These are phyloP conservation scores for Melaleuca quinquenervia DNA, from an alignment of 345 rosid genomes.

Conservation along the genomic window DNA sequence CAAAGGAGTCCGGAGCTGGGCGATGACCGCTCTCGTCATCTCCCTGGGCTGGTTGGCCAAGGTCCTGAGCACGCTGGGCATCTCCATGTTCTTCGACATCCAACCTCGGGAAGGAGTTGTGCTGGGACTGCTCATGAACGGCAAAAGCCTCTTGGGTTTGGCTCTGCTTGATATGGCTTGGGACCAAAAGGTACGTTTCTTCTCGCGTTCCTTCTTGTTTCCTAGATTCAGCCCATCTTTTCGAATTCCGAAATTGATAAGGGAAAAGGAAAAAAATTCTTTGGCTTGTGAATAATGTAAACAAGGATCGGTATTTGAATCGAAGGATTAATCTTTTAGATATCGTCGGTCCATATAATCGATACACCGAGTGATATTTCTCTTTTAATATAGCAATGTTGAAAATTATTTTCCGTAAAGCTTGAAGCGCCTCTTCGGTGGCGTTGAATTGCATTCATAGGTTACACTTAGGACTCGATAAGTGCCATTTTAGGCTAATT, in stretches of 20 bases:
- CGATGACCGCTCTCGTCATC: neutral
- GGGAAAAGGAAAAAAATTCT: neutral
- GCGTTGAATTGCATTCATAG: neutral
- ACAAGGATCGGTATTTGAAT: neutral
- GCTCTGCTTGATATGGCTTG: slow-evolving; percentile 24
- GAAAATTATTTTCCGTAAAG: neutral
- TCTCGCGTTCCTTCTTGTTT: neutral
- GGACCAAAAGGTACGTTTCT: slow-evolving; percentile 11
- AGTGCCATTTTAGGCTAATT: too few species aligned
- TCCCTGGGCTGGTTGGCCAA: slow-evolving; percentile 13
- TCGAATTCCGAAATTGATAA: neutral
- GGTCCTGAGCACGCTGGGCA: slow-evolving; percentile 14
- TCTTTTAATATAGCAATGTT: neutral
- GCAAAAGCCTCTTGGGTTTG: slow-evolving; percentile 33
- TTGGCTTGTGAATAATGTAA: neutral
- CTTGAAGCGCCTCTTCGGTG: neutral
- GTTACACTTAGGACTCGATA: too few species aligned
- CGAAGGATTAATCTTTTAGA: neutral
- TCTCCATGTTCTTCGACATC: slow-evolving; percentile 7
- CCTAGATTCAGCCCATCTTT: neutral
- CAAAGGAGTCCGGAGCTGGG: neutral
- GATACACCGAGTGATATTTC: neutral
- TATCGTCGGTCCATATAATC: neutral
- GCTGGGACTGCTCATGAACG: slow-evolving; percentile 45
- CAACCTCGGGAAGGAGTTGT: slow-evolving; percentile 17